Evolutionary conservation across 1,139 yeast species (phyloP).

Genomic region (Wickerhamomyces sp.): DNA sequence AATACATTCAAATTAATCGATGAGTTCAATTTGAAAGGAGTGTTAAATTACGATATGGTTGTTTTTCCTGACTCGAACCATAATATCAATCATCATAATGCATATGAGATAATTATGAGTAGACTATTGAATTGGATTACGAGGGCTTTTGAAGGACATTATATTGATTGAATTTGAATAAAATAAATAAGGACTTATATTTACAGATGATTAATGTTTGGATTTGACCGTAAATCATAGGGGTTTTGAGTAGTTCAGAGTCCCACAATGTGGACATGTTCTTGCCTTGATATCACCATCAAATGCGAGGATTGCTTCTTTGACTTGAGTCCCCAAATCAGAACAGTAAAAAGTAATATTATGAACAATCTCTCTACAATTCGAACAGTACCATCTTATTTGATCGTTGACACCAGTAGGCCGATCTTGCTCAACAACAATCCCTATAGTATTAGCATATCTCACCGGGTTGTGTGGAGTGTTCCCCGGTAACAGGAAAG

Average conservation of each 20-base stretch:
- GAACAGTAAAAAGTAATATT: constrained; percentile 69
- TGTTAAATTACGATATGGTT: constrained; percentile 79
- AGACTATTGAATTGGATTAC: constrained; percentile 59
- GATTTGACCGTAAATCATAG: constrained; percentile 18
- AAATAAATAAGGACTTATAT: neutral
- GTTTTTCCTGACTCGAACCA: constrained; percentile 86
- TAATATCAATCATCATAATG: constrained; percentile 65
- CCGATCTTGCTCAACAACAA: constrained; percentile 93
- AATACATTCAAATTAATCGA: constrained; percentile 69
- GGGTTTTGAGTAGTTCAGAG: constrained; percentile 60
- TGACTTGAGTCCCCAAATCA: constrained; percentile 89
- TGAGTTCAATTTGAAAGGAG: constrained; percentile 47
- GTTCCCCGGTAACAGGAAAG: constrained; percentile 78
- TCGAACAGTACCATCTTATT: constrained; percentile 81
- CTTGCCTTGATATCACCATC: constrained; percentile 58
- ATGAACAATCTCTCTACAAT: constrained; percentile 60
- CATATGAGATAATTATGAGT: constrained; percentile 60
- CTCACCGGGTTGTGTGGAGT: constrained; percentile 90
- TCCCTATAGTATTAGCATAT: constrained; percentile 78
- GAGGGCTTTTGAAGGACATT: constrained; percentile 50
- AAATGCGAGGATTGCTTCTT: constrained; percentile 70
- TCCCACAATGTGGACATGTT: constrained; percentile 74
- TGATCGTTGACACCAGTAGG: constrained; percentile 65
- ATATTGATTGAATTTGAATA: constrained; percentile 15
- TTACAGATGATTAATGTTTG: neutral